phyloP scores from a whole-genome alignment of 192 early-diverging fungal species.

The Rhizoclosmatium globosum region DNA sequence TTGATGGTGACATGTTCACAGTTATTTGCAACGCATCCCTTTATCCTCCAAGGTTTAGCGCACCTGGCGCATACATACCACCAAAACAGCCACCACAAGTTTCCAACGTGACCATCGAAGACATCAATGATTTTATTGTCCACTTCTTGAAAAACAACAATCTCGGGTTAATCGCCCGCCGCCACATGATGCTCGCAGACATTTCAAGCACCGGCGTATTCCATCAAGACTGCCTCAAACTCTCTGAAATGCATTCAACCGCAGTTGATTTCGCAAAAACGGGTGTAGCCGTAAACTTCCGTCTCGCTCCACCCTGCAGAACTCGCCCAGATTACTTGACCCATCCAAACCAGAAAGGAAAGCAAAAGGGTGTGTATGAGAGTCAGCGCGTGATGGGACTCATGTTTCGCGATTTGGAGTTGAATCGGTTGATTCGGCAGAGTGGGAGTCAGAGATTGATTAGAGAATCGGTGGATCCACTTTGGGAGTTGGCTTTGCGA shows the following conservation, averaged over 20 bases:
- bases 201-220: constrained; percentile 11
- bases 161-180: constrained; percentile 18
- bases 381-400: constrained; percentile 10
- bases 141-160: constrained; percentile 26
- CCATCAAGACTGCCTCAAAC: constrained; percentile 22
- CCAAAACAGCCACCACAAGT: background rate
- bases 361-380: no score
- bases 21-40: background rate
- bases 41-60: no score
- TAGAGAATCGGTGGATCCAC: background rate
- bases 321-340: constrained; percentile 78
- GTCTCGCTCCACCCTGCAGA: constrained; percentile 45
- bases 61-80: no score
- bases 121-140: constrained; percentile 31
- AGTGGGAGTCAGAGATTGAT: background rate
- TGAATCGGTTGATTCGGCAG: background rate
- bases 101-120: constrained; percentile 33
- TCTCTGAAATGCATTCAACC: constrained; percentile 57
- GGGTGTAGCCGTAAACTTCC: constrained; percentile 56
- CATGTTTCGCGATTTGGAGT: constrained; percentile 11
- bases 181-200: constrained; percentile 31
- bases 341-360: constrained; percentile 18
- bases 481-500: background rate
- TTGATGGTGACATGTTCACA: constrained; percentile 79
- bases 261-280: constrained; percentile 80